Base-by-base conservation (phyloP, 2,329 filamentous ascomycete genomes). In the Penicillium sp. region DNA sequence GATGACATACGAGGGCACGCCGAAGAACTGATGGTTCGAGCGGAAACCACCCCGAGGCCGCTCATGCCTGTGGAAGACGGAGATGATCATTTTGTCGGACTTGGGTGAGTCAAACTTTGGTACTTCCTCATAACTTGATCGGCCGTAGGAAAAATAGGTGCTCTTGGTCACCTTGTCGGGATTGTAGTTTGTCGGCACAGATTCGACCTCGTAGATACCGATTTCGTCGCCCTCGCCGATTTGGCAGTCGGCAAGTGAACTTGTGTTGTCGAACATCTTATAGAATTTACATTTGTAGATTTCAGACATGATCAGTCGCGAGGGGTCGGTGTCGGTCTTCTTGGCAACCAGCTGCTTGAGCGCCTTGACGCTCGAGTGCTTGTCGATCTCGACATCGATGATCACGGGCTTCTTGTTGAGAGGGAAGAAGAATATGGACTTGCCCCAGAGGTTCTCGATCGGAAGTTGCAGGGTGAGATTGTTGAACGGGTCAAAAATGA, bases 401-500 rank as follows among this genome's bases (percentile, higher is more conserved):
- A 85, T 81, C 56, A 94, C 83, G 0, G 92, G 91, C 2, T 81
- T 79, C 58, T 91, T 88, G 62, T 90, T 87, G 1, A 95, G 80
- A 2, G 93, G 93, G 63, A 91, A 90, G 74, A 91, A 97, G 59
- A 86, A 89, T 68, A 98, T 82, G 1, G 85, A 83, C 66, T 90
- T 90, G 62, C 82, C 84, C 90, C 92, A 97, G 49, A 92, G 85
- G 66, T 90, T 93, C 75, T 95, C 90, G 58, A 97, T 87, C 0
- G 95, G 95, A 38, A 99, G 82, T 61, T 96, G 95, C 26, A 99
- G 82, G 0, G 95, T 97, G 62, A 99, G 81, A 67, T 96, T 95
- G 76, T 93, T 97, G 83, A 96, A 99, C 0, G 95, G 95, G 75
- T 99, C 95, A 73, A 99, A 99, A 0, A 95, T 98, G 70, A 99